Base-by-base conservation (phyloP, 1,284 basidiomycete genomes). In the Phylloboletellus chloephorus region DNA sequence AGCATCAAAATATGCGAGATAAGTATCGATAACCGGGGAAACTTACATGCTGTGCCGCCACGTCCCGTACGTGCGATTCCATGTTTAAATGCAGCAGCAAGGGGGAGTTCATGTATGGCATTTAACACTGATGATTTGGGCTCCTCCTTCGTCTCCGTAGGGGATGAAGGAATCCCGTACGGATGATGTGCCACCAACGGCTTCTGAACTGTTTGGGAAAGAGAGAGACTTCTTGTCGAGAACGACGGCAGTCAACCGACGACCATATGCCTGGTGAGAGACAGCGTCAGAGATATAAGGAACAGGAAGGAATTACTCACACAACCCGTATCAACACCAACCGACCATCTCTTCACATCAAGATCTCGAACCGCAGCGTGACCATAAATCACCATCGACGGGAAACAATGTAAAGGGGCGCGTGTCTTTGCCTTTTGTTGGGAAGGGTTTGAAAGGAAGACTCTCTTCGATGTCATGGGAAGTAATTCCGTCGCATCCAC, bases 291-390 rank as follows among this genome's bases (percentile, higher is more conserved):
- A 31, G 5, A 26, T 7, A 16, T 4, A 19, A 31, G n/a, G 3
- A 15, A 24, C 10, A 19, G 2, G 28, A 23, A 22, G 5, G 7
- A 8, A 39, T 16, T 12, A 68, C 77, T 52, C 54, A 91, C 82
- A 54, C 89, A 93, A 6, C 87, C 89, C 0, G 83, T 75, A 58
- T 94, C 90, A 26, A 92, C 60, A 2, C 89, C 90, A 46, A 89
- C 67, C 2, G 79, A 77, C 82, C 84, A 91, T 21, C 82, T 70
- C 49, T 84, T 82, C 51, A 88, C 64, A 56, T 91, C 86, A 7
- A 92, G 67, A 12, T 85, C 85, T 15, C 85, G 69, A 3, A 72
- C 66, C 4, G 89, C 88, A 5, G 84, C 73, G 55, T 92, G 90
- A 0, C 88, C 90, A 57, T 91, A 93, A 7, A 93, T 65, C n/a